These are phyloP conservation scores for Marasmius oreades DNA, from an alignment of 1,284 basidiomycete genomes.

Conservation along the genomic window DNA sequence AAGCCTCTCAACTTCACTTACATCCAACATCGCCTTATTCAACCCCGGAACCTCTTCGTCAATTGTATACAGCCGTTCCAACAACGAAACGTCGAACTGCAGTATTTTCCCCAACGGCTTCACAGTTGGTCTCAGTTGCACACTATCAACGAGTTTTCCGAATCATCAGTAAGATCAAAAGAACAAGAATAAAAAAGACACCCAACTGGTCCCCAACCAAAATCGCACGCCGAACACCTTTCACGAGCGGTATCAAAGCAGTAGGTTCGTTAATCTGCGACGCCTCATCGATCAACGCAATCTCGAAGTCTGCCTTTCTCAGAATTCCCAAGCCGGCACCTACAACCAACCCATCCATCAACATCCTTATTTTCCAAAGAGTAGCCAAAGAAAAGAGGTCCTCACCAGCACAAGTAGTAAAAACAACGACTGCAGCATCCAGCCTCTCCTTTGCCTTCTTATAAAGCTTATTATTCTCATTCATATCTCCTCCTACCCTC, in stretches of 20 bases:
- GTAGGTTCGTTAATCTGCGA: constrained; percentile 65
- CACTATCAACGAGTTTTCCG: constrained; percentile 36
- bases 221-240: constrained; percentile 52
- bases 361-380: constrained; percentile 13
- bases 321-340: constrained; percentile 59
- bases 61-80: constrained; percentile 55
- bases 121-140: constrained; percentile 62
- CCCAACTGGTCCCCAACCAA: constrained; percentile 67
- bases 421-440: constrained; percentile 50
- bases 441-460: constrained; percentile 57
- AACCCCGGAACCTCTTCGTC: constrained; percentile 29
- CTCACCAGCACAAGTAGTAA: constrained; percentile 58
- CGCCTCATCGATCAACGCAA: constrained; percentile 64
- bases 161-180: background rate
- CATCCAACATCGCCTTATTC: constrained; percentile 58
- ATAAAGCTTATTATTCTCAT: constrained; percentile 52
- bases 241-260: constrained; percentile 61
- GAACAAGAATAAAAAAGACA: background rate
- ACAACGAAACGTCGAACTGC: constrained; percentile 54
- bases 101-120: constrained; percentile 52
- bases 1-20: constrained; percentile 21
- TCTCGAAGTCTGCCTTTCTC: constrained; percentile 52
- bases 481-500: constrained; percentile 60
- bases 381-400: background rate
- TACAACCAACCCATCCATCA: background rate